Base-by-base conservation (phyloP, 2,329 filamentous ascomycete genomes). In the Fusarium caatingaense region DNA sequence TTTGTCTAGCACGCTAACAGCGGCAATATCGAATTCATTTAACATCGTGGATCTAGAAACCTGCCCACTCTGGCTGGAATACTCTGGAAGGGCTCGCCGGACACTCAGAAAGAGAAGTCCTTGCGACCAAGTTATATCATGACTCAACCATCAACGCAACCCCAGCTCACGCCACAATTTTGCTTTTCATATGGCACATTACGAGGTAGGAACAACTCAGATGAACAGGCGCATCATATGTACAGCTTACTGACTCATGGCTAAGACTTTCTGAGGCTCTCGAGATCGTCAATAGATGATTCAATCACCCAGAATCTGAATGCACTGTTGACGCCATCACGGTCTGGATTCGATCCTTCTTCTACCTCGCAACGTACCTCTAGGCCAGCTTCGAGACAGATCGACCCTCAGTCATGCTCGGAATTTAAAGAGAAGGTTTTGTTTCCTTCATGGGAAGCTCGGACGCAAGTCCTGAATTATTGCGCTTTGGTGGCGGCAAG, bases 221-320 rank as follows among this genome's bases (percentile, higher is more conserved):
- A 18, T 58, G 23, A 45, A 20, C 16, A 13, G 12, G n/a, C 25
- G 41, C n/a, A 44, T 28, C 18, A 16, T 23, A 27, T 47, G 11
- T 12, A 41, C 25, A 10, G 37, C 54, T 60, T 23, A 65, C 64
- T 72, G 60, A 69, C 51, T 53, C 34, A 30, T 13, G 27, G n/a
- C 47, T 34, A 18, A 97, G 96, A 97, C 79, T 99, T 99, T 79
- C 87, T 99, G 23, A 92, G 94, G 41, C 81, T 96, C 71, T 98
- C 95, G 12, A 90, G 96, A 69, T 86, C 89, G 55, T 89, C 92
- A 49, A 91, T 98, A 76, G 96, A 99, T 81, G 96, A 99, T 81
- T 93, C 92, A 46, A 98, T 99, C 76, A 89, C 90, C 1, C 94
- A 97, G 77, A 95, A 97, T 76, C 88, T 99, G 66, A 98, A 98